Conservation (phyloP, 2,329 filamentous ascomycete species). For the Peltaster fructicola region DNA sequence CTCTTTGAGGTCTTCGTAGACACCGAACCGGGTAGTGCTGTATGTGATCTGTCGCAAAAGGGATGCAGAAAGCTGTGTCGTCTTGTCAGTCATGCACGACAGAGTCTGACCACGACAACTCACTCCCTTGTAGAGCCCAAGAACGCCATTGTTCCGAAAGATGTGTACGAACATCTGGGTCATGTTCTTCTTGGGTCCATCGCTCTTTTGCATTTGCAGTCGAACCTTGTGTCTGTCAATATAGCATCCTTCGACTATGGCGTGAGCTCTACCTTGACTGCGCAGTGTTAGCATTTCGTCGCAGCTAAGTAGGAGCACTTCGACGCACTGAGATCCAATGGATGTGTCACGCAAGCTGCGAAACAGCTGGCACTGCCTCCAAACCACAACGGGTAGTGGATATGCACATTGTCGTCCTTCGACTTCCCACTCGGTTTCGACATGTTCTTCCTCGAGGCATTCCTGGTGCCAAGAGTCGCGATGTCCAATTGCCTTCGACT, state of each 20-base stretch:
- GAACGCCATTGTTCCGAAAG: slow-evolving; percentile 53
- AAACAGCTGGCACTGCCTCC: slow-evolving; percentile 86
- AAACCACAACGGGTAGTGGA: slow-evolving; percentile 55
- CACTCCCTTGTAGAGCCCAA: slow-evolving; percentile 72
- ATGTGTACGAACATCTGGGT: slow-evolving; percentile 72
- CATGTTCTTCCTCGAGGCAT: slow-evolving; percentile 14
- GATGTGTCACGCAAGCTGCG: slow-evolving; percentile 83
- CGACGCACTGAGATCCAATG: slow-evolving; percentile 67
- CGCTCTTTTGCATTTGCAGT: slow-evolving; percentile 63
- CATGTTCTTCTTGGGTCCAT: slow-evolving; percentile 60
- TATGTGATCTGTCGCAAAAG: slow-evolving; percentile 85
- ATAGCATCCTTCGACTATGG: no score
- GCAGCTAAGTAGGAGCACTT: neutral
- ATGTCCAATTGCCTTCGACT: no score
- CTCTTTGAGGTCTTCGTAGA: slow-evolving; percentile 85
- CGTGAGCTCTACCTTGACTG: slow-evolving; percentile 27
- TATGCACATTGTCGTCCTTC: slow-evolving; percentile 23
- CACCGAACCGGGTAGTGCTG: slow-evolving; percentile 86
- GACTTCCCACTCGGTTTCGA: slow-evolving; percentile 25
- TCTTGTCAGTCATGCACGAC: slow-evolving; percentile 2
- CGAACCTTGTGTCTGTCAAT: slow-evolving; percentile 46
- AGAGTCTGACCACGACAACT: no score
- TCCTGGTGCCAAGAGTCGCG: neutral
- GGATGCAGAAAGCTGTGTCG: slow-evolving; percentile 59
- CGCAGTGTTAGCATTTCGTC: neutral